Evolutionary conservation across 352 stramenopile genomes (phyloP).

Genomic region (Globisporangium acanthophoron): DNA sequence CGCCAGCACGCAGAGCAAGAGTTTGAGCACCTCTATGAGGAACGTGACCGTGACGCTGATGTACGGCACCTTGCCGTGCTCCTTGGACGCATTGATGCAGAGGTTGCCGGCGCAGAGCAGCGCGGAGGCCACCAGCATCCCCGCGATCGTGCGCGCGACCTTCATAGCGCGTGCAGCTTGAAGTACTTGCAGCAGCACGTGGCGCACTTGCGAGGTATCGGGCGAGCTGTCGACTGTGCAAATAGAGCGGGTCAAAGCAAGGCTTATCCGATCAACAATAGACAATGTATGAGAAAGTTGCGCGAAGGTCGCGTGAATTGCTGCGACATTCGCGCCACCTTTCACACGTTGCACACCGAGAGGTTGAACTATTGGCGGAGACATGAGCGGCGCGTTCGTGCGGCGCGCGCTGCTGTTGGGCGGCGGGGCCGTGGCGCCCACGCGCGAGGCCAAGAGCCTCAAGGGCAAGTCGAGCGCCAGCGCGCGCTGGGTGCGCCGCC

Average conservation of each 20-base stretch:
- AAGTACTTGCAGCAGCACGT: neutral
- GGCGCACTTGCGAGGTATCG: neutral
- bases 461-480: slow-evolving; percentile 81
- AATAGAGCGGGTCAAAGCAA: neutral
- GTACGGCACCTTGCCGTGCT: slow-evolving; percentile 69
- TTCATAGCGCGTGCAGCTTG: slow-evolving; percentile 7
- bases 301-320: neutral
- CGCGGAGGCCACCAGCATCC: slow-evolving; percentile 58
- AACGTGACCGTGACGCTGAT: slow-evolving; percentile 81
- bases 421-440: neutral
- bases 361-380: neutral
- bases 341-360: neutral
- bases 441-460: slow-evolving; percentile 66
- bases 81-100: slow-evolving; percentile 83
- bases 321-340: neutral
- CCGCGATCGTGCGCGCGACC: slow-evolving; percentile 43
- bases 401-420: slow-evolving; percentile 9
- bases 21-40: slow-evolving; percentile 83
- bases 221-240: neutral
- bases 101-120: slow-evolving; percentile 80
- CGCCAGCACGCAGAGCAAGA: slow-evolving; percentile 35
- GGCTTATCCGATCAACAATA: too few relatives aligned
- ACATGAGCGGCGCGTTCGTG: slow-evolving; percentile 21
- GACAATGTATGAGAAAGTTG: neutral
- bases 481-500: slow-evolving; percentile 77